Evolutionary conservation across 208 protist genomes (phyloP).

Genomic region (Acanthamoeba triangularis): DNA sequence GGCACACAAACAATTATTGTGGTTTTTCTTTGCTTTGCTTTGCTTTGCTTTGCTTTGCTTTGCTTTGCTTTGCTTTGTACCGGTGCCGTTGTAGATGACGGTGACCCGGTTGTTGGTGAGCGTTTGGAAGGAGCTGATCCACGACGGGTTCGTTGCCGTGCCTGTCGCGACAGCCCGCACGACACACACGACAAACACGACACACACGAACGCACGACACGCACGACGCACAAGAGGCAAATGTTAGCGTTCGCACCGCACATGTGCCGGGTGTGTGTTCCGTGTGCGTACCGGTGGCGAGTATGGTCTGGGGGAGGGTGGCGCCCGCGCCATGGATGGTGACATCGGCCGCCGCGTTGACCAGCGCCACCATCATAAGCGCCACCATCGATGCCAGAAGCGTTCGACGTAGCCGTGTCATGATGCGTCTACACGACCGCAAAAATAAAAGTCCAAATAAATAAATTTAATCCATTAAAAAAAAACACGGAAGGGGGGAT

Average conservation of each 20-base stretch:
- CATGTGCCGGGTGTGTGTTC: too few relatives aligned
- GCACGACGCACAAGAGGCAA: neutral
- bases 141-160: neutral
- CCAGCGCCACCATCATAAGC: neutral
- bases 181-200: neutral
- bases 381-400: neutral
- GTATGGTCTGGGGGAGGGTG: neutral
- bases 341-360: neutral
- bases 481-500: too few relatives aligned
- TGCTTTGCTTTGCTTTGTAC: neutral
- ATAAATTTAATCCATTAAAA: too few relatives aligned
- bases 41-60: too few relatives aligned
- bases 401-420: too few relatives aligned
- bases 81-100: neutral
- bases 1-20: too few relatives aligned
- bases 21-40: too few relatives aligned
- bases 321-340: neutral
- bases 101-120: slow-evolving; percentile 24
- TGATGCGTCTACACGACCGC: too few relatives aligned
- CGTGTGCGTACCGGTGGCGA: neutral
- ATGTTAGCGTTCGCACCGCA: too few relatives aligned
- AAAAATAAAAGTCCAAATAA: too few relatives aligned
- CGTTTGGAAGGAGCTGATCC: slow-evolving; percentile 22
- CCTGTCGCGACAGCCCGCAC: neutral
- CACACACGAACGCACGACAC: neutral